These are phyloP conservation scores for Beauveria bassiana DNA, from an alignment of 2,329 filamentous ascomycete species.

Conservation along the genomic window DNA sequence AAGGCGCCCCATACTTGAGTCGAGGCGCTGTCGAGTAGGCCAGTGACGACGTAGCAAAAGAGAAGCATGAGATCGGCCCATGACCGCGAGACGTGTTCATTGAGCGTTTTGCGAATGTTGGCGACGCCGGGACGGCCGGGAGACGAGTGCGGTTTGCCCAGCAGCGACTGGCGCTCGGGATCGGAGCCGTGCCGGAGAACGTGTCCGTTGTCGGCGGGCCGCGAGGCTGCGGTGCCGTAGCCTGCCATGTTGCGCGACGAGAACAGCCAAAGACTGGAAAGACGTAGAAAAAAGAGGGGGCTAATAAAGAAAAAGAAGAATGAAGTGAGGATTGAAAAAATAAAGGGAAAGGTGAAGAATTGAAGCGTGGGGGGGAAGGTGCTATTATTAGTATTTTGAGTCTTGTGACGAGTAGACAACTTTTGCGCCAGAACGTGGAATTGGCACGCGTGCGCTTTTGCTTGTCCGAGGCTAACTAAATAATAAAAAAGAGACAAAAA, in stretches of 20 bases:
- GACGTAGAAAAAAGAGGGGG: neutral
- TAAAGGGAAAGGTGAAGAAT: neutral
- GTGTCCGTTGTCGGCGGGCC: conserved; percentile 12
- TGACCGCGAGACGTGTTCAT: conserved; percentile 46
- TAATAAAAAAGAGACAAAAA: neutral
- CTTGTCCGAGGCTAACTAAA: neutral
- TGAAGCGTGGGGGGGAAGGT: neutral
- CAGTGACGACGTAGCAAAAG: conserved; percentile 68
- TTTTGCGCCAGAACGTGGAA: too few species aligned
- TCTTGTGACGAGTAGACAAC: neutral
- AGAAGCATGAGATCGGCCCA: conserved; percentile 63
- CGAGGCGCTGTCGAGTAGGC: conserved; percentile 67
- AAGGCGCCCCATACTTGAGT: conserved; percentile 74
- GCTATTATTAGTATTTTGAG: neutral
- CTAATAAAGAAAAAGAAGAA: neutral
- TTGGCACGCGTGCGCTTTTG: neutral
- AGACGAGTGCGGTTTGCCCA: conserved; percentile 17
- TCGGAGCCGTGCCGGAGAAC: neutral
- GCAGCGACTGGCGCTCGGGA: conserved; percentile 29
- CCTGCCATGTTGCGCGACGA: conserved; percentile 10
- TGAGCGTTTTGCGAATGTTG: conserved; percentile 28
- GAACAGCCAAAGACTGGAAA: neutral
- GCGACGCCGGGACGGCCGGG: conserved; percentile 11
- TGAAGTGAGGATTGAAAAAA: too few species aligned
- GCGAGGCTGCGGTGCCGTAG: conserved; percentile 14